Evolutionary conservation across 768 basidiomycete genomes (phyloP).

Genomic region (Tricholoma flavovirens): DNA sequence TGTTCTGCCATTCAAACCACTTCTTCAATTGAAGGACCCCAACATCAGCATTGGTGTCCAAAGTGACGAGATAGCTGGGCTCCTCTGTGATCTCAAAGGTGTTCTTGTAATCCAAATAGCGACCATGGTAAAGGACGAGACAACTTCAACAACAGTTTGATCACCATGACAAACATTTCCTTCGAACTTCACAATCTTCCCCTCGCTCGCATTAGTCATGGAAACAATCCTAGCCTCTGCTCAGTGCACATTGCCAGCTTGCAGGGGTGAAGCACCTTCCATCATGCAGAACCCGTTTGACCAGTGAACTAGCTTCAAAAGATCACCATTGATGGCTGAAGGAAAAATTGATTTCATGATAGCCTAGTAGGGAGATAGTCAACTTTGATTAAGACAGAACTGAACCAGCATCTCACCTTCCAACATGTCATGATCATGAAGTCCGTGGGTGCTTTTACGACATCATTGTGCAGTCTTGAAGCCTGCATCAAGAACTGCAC

Average conservation of each 20-base stretch:
- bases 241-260: constrained; percentile 84
- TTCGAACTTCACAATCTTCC: constrained; percentile 90
- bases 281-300: constrained; percentile 95
- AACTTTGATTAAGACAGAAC: too few relatives aligned
- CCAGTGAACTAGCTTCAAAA: too few relatives aligned
- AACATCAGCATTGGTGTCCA: constrained; percentile 72
- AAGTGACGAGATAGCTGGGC: constrained; percentile 76
- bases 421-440: too few relatives aligned
- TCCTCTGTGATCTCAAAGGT: constrained; percentile 93
- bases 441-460: constrained; percentile 92
- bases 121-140: constrained; percentile 92
- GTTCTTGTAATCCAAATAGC: constrained; percentile 89
- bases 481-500: constrained; percentile 86
- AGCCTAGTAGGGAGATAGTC: too few relatives aligned
- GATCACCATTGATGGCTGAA: too few relatives aligned
- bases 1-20: constrained; percentile 96
- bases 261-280: constrained; percentile 67
- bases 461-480: constrained; percentile 69
- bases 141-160: constrained; percentile 85
- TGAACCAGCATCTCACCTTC: too few relatives aligned
- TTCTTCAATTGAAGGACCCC: constrained; percentile 93
- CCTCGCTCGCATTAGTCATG: constrained; percentile 83
- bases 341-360: too few relatives aligned
- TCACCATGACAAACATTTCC: constrained; percentile 75
- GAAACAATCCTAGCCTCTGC: constrained; percentile 86